Percentiles rank a stretch among this genome's conserved stretches.
phyloP scores from a whole-genome alignment of 805 yeast species.

The Hanseniaspora lindneri region DNA sequence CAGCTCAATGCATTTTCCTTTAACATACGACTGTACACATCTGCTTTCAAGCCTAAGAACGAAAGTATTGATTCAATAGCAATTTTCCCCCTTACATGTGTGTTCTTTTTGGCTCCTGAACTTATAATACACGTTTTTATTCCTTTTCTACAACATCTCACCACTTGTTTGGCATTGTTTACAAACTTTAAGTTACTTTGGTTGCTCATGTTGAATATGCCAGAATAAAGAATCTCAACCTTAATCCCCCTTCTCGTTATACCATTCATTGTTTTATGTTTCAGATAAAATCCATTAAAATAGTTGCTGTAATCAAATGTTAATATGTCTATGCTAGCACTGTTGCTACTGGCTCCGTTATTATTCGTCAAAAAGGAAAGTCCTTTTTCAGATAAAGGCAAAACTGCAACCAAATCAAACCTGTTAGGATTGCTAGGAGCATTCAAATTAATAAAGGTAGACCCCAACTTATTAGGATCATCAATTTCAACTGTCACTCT shows the following conservation, averaged over 20 bases:
- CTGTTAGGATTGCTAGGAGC: conserved; percentile 21
- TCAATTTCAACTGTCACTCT: conserved; percentile 65
- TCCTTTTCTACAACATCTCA: conserved; percentile 51
- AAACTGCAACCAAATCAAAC: conserved; percentile 73
- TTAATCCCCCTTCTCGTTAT: conserved; percentile 74
- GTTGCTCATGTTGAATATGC: conserved; percentile 35
- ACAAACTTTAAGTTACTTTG: conserved; percentile 50
- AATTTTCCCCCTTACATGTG: conserved; percentile 50
- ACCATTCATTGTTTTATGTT: conserved; percentile 73
- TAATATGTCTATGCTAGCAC: conserved; percentile 48
- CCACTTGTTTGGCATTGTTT: conserved; percentile 57
- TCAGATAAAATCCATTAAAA: conserved; percentile 36
- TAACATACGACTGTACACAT: conserved; percentile 48
- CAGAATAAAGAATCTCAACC: conserved; percentile 63
- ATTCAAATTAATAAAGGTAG: conserved; percentile 8
- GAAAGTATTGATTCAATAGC: conserved; percentile 58
- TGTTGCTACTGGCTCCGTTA: conserved; percentile 36
- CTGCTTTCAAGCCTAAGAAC: conserved; percentile 58
- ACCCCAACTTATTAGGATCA: conserved; percentile 56
- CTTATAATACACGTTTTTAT: conserved; percentile 67
- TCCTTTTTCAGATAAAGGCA: conserved; percentile 70
- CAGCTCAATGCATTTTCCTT: conserved; percentile 51
- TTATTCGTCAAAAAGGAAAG: conserved; percentile 61
- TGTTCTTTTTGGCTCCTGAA: conserved; percentile 53
- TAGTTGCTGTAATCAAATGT: conserved; percentile 50